These are phyloP conservation scores for Jatropha podagrica DNA, from an alignment of 441 rosid genomes.

Conservation along the genomic window DNA sequence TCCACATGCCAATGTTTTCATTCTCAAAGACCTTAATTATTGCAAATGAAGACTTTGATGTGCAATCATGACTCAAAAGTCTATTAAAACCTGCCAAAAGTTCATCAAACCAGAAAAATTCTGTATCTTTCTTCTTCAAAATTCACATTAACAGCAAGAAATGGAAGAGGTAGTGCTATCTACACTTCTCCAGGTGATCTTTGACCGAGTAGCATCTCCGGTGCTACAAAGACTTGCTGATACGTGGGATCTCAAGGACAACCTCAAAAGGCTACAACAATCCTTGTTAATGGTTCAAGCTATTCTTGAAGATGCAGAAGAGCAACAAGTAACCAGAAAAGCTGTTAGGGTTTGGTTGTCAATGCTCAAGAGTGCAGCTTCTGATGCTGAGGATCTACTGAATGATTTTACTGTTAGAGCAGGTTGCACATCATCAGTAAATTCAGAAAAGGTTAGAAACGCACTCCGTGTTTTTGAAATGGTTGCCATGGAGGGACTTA, in stretches of 20 bases:
- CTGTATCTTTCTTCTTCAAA: too few species aligned
- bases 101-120: too few species aligned
- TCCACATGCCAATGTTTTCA: too few species aligned
- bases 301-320: slow-evolving; percentile 31
- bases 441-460: neutral
- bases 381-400: slow-evolving; percentile 18
- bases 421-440: neutral
- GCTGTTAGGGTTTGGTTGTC: slow-evolving; percentile 27
- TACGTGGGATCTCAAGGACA: slow-evolving; percentile 4
- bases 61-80: too few species aligned
- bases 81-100: too few species aligned
- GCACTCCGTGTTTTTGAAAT: neutral
- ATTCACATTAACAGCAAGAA: neutral
- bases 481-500: neutral
- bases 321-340: slow-evolving; percentile 15
- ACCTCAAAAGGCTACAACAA: slow-evolving; percentile 19
- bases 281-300: slow-evolving; percentile 16
- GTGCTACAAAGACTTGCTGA: slow-evolving; percentile 5
- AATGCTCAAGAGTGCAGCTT: slow-evolving; percentile 24
- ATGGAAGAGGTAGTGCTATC: slow-evolving; percentile 27
- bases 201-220: slow-evolving; percentile 25
- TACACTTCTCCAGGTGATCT: slow-evolving; percentile 19
- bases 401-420: slow-evolving; percentile 2
- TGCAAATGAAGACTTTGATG: too few species aligned
- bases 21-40: too few species aligned